Evolutionary conservation across 148 eudicot species (phyloP).

Genomic region (Camellia sinensis): DNA sequence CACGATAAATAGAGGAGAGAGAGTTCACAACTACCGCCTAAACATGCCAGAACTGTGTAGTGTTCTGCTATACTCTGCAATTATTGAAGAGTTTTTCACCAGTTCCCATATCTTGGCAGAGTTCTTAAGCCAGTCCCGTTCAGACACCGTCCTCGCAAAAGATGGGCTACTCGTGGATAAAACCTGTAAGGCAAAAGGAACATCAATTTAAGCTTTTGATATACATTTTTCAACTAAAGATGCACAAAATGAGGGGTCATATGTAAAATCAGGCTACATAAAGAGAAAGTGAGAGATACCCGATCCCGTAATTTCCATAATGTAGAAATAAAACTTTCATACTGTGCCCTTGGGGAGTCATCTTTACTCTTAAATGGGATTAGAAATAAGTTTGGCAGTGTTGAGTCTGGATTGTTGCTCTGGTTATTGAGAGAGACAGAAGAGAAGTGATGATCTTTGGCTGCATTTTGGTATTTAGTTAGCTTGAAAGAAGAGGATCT

Average conservation of each 20-base stretch:
- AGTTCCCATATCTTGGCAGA: constrained; percentile 85
- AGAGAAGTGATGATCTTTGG: constrained; percentile 23
- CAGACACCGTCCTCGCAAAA: constrained; percentile 70
- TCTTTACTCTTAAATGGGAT: constrained; percentile 58
- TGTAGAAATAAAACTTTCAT: constrained; percentile 55
- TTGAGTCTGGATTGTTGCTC: constrained; percentile 26
- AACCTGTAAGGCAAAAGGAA: constrained; percentile 28
- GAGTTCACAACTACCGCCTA: constrained; percentile 39
- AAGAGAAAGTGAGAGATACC: constrained; percentile 30
- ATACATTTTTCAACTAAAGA: not conserved
- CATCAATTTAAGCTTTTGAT: not conserved
- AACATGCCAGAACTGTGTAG: constrained; percentile 69
- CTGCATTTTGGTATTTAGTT: constrained; percentile 31
- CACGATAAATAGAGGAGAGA: not conserved
- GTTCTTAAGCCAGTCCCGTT: constrained; percentile 87
- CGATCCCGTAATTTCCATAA: constrained; percentile 72
- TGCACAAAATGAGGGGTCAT: not conserved
- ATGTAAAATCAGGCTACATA: not conserved
- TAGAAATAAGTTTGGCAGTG: constrained; percentile 39
- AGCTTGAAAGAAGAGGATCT: constrained; percentile 57
- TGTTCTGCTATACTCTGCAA: constrained; percentile 61
- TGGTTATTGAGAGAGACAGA: constrained; percentile 17
- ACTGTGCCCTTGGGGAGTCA: constrained; percentile 31
- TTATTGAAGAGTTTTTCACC: constrained; percentile 61
- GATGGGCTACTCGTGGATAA: constrained; percentile 63